A percentile compares a stretch with the other conserved stretches of the same genome.
Evolutionary conservation across 2,329 filamentous ascomycete species (phyloP).

Genomic region (Arachnomyces sp.): DNA sequence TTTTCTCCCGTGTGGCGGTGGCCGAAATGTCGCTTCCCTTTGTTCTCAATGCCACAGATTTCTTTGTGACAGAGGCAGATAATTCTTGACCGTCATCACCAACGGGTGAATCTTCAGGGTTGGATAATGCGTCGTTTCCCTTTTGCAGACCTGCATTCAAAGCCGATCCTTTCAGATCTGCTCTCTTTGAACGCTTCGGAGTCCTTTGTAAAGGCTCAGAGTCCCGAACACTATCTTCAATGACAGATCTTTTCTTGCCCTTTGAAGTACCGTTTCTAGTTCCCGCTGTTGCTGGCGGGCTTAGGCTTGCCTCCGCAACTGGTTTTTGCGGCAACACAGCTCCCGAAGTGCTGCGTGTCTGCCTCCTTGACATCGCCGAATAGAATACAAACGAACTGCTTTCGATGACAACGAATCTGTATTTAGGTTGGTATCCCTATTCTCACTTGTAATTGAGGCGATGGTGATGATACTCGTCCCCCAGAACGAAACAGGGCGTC

Average conservation of each 20-base stretch:
- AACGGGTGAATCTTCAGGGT: no score
- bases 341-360: conserved; percentile 1
- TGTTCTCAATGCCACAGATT: conserved; percentile 8
- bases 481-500: no score
- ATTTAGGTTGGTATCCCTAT: no score
- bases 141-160: conserved; percentile 4
- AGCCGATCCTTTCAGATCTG: not conserved
- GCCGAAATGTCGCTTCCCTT: no score
- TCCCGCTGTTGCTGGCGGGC: no score
- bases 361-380: conserved; percentile 5
- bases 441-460: no score
- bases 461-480: no score
- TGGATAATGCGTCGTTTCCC: not conserved
- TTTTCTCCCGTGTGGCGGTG: conserved; percentile 1
- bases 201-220: conserved; percentile 3
- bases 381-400: no score
- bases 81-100: no score
- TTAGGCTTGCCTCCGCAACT: not conserved
- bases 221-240: not conserved
- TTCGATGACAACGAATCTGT: no score
- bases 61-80: conserved; percentile 10
- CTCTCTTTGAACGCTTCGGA: conserved; percentile 7
- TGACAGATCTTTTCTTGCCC: conserved; percentile 7
- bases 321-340: not conserved
- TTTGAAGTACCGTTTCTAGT: not conserved